phyloP scores from a whole-genome alignment of 768 basidiomycete species.

The Daedaleopsis nitida region DNA sequence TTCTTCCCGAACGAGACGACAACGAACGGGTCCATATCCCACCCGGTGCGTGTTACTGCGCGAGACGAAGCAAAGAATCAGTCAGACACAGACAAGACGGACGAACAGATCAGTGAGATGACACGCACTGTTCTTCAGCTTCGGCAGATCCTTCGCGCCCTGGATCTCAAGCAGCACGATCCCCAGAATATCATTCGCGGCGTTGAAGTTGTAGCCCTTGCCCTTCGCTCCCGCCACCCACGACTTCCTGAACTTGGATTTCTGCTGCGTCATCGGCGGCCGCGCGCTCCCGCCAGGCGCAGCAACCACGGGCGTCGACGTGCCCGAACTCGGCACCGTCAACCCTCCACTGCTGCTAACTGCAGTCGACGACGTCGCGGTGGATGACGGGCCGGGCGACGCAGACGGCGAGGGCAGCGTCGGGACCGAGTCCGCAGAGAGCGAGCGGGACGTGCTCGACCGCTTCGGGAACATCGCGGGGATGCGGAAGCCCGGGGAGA shows the following conservation, averaged over 20 bases:
- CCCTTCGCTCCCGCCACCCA: slow-evolving; percentile 41
- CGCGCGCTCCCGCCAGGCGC: slow-evolving; percentile 22
- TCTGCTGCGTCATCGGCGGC: slow-evolving; percentile 26
- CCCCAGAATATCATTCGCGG: slow-evolving; percentile 83
- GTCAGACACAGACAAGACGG: not conserved
- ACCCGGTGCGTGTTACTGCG: slow-evolving; percentile 80
- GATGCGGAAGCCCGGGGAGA: slow-evolving; percentile 29
- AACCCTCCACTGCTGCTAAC: slow-evolving; percentile 14
- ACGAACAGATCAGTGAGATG: not conserved
- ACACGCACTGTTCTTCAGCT: slow-evolving; percentile 80
- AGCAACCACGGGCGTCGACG: slow-evolving; percentile 23
- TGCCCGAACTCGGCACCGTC: slow-evolving; percentile 18
- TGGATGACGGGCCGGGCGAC: slow-evolving; percentile 2
- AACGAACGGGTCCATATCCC: slow-evolving; percentile 98
- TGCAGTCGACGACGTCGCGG: slow-evolving; percentile 26
- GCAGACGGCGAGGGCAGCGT: not conserved
- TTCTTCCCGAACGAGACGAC: slow-evolving; percentile 97
- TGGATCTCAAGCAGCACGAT: slow-evolving; percentile 95
- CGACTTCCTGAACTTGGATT: slow-evolving; percentile 42
- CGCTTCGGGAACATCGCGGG: slow-evolving; percentile 39
- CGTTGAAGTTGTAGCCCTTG: slow-evolving; percentile 59
- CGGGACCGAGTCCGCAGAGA: slow-evolving; percentile 31
- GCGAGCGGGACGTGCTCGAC: slow-evolving; percentile 32
- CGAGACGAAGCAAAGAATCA: not conserved
- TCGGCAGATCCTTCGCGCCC: slow-evolving; percentile 81